phyloP scores from a whole-genome alignment of 1,284 basidiomycete species.

The Puccinia polysora region DNA sequence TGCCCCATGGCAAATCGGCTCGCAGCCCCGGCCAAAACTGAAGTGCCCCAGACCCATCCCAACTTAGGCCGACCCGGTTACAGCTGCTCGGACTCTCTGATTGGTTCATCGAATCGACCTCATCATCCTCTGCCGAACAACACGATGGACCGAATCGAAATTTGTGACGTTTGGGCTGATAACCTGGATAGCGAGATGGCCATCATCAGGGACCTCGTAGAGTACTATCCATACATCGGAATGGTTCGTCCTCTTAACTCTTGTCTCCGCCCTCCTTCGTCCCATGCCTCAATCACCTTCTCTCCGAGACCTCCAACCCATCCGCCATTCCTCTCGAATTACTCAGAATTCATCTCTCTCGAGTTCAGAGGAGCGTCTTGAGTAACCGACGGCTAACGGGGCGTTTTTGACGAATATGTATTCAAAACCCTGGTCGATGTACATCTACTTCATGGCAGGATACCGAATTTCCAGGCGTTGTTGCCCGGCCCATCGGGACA shows the following conservation, averaged over 20 bases:
- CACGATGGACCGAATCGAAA: conserved; percentile 4
- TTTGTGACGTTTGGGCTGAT: conserved; percentile 78
- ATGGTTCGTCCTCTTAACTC: conserved; percentile 64
- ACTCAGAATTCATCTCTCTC: too few relatives aligned
- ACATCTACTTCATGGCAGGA: conserved; percentile 60
- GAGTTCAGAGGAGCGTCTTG: conserved; percentile 1
- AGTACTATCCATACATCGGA: conserved; percentile 86
- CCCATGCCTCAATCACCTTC: not conserved
- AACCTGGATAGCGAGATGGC: conserved; percentile 91
- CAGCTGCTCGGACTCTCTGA: too few relatives aligned
- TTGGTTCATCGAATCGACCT: too few relatives aligned
- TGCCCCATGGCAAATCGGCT: too few relatives aligned
- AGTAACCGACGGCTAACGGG: too few relatives aligned
- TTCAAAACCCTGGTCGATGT: too few relatives aligned
- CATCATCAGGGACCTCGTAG: conserved; percentile 75
- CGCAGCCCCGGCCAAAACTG: too few relatives aligned
- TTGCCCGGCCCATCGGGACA: conserved; percentile 89
- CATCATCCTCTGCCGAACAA: too few relatives aligned
- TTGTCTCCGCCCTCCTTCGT: not conserved
- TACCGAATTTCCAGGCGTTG: conserved; percentile 97
- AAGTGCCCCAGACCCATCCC: too few relatives aligned
- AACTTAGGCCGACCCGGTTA: too few relatives aligned
- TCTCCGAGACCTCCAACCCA: not conserved
- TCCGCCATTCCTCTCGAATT: not conserved
- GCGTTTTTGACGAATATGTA: too few relatives aligned